Base-by-base conservation (phyloP, 768 basidiomycete genomes). In the Polyporus arcularius region DNA sequence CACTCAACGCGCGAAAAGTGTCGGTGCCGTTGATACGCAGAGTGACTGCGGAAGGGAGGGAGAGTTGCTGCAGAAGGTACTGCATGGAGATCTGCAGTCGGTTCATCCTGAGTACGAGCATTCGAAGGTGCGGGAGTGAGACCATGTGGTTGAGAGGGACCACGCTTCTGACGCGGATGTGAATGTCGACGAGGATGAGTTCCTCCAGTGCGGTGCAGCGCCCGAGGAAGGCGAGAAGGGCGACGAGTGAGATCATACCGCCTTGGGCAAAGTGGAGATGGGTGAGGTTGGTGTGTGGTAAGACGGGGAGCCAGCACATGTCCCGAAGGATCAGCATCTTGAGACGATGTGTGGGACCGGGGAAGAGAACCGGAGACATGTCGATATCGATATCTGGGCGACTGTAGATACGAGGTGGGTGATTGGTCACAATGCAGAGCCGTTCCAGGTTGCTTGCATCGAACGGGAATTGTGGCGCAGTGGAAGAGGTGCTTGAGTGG, bases 181-280 rank as follows among this genome's bases (percentile, higher is more conserved):
- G 59, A 31, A 63, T 48, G 57, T 63, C 62, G n/a, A 49, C 57
- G 41, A 63, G 35, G 12, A 53, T 49, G 46, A 59, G 54, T 45
- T 50, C 35, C 30, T 57, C 47, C 28, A 63, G 62, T n/a, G 57
- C 42, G 35, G 49, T 15, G 54, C 62, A 63, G 28, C 54, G 62
- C 6, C 52, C 47, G 57, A 63, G 48, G 54, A 63, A 55, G 21
- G 40, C 32, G 28, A 63, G 42, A 53, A 63, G 62, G 26, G 53
- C 31, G 43, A 53, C 18, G 30, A 63, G 57, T 10, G 57, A 46
- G 42, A 57, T 42, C 8, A 57, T 54, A 9, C 57, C 50, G 16
- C 57, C 57, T 30, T 53, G 48, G 2, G 48, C 6, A n/a, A 63
- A 53, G 55, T 55, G 54, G 16, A 63, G 49, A 45, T 63, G 62